Evolutionary conservation across 1,284 basidiomycete species (phyloP).

Genomic region (Meira miltonrushii): DNA sequence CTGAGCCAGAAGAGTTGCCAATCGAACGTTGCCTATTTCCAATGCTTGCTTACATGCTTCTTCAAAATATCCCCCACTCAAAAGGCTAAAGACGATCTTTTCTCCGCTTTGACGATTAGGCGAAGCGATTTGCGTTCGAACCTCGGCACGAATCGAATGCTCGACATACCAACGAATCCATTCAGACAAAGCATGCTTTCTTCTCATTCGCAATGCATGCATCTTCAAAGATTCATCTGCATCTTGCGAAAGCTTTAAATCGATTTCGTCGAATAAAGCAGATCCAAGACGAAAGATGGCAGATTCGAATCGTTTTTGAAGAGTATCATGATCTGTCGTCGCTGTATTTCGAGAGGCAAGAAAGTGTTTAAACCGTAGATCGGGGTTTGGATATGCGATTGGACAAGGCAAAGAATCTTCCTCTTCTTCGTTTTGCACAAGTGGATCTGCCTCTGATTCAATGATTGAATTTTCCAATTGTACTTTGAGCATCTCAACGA

Average conservation of each 20-base stretch:
- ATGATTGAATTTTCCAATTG: conserved; percentile 75
- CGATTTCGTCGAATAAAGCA: conserved; percentile 79
- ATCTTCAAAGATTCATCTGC: conserved; percentile 45
- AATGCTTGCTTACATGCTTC: conserved; percentile 73
- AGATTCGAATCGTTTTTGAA: conserved; percentile 22
- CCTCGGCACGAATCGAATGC: conserved; percentile 63
- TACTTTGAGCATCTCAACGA: conserved; percentile 63
- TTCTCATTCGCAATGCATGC: conserved; percentile 58
- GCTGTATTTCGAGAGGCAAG: conserved; percentile 66
- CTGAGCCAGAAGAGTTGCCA: conserved; percentile 88
- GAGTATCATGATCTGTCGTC: conserved; percentile 63
- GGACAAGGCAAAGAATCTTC: conserved; percentile 43
- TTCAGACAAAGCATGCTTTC: conserved; percentile 74
- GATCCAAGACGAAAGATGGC: conserved; percentile 75
- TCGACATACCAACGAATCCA: conserved; percentile 79
- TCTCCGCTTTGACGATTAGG: conserved; percentile 25
- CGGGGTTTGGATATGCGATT: conserved; percentile 57
- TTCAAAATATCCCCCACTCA: conserved; percentile 82
- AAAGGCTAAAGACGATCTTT: conserved; percentile 64
- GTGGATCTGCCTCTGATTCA: conserved; percentile 54
- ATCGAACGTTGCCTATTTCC: conserved; percentile 71
- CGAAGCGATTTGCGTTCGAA: conserved; percentile 44
- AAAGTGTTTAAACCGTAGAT: conserved; percentile 75
- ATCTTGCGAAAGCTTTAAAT: conserved; percentile 61
- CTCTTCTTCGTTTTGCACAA: conserved; percentile 54